Evolutionary conservation across 345 rosid species (phyloP).

Genomic region (Nephelium lappaceum): DNA sequence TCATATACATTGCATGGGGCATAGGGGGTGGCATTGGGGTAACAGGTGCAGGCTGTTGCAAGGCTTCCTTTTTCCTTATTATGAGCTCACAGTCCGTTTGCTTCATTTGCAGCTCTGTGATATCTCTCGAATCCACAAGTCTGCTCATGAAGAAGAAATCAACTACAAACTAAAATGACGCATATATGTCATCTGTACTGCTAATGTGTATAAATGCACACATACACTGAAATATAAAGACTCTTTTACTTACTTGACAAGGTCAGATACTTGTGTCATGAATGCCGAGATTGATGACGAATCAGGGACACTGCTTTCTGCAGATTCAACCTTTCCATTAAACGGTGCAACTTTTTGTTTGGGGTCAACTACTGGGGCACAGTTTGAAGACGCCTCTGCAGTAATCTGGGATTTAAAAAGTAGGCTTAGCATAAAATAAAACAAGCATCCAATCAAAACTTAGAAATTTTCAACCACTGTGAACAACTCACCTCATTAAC

Average conservation of each 20-base stretch:
- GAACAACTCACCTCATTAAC: slow-evolving; percentile 58
- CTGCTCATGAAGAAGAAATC: slow-evolving; percentile 40
- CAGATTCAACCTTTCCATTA: slow-evolving; percentile 41
- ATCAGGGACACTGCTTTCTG: slow-evolving; percentile 52
- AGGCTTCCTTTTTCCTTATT: slow-evolving; percentile 88
- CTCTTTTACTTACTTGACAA: slow-evolving; percentile 67
- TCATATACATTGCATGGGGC: slow-evolving; percentile 45
- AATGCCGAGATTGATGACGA: slow-evolving; percentile 61
- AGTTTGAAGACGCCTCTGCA: slow-evolving; percentile 53
- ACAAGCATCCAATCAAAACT: background rate
- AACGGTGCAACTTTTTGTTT: slow-evolving; percentile 28
- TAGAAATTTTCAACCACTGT: background rate
- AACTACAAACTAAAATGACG: background rate
- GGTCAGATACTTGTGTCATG: slow-evolving; percentile 83
- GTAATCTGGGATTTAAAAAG: slow-evolving; percentile 43
- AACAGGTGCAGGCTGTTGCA: slow-evolving; percentile 48
- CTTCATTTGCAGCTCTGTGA: slow-evolving; percentile 81
- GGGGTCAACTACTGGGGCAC: slow-evolving; percentile 38
- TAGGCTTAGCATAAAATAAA: background rate
- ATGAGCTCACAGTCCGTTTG: slow-evolving; percentile 78
- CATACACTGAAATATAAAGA: background rate
- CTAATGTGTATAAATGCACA: background rate
- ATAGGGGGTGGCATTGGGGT: slow-evolving; percentile 46
- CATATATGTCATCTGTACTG: background rate
- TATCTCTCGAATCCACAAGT: slow-evolving; percentile 93